Base-by-base conservation (phyloP, 2,329 filamentous ascomycete species). In the Talaromyces islandicus region DNA sequence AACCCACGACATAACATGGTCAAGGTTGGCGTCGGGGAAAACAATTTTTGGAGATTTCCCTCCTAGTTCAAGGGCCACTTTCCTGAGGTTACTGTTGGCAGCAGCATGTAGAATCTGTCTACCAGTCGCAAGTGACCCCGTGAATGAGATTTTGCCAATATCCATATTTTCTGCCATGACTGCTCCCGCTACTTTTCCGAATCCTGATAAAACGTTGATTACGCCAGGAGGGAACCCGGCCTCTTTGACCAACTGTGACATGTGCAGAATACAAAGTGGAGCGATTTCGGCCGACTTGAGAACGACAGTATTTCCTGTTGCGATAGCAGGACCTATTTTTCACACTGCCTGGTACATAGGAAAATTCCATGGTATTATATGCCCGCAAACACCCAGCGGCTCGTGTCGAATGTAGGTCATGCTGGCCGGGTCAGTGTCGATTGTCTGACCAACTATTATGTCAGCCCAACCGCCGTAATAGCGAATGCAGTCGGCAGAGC, bases 381-480 rank as follows among this genome's bases (percentile, higher is more conserved):
- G 75, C 50, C 63, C 67, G 27, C 63, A 74, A 4, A 82, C 76
- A 43, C 82, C 82, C 21, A 29, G 51, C 21, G 51, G 51, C 9
- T 32, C 30, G 7, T 29, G 51, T 27, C 51, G 30, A 19, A 25
- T 50, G 19, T 55, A 55, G 14, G 38, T 57, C 9, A 57, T 17
- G 29, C 38, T 57, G 29, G 19, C 27, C 10, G 38, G 12, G 14
- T 55, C 53, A 12, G 53, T 43, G 19, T 55, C 73, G 83, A 94
- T 87, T 60, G 91, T 91, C 82, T 92, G 91, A 76, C 92, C 91
- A 76, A 87, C 83, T 66, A 94, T 88, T 86, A 96, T 96, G 82
- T 96, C 92, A 69, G 91, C 90, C 87, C 89, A 96, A 63, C 92
- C 92, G 71, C 84, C 91, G 70, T 92, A 94, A 80, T 93, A 97